These are phyloP conservation scores for Cladosporium sp. DNA, from an alignment of 2,329 filamentous ascomycete genomes.

Conservation along the genomic window DNA sequence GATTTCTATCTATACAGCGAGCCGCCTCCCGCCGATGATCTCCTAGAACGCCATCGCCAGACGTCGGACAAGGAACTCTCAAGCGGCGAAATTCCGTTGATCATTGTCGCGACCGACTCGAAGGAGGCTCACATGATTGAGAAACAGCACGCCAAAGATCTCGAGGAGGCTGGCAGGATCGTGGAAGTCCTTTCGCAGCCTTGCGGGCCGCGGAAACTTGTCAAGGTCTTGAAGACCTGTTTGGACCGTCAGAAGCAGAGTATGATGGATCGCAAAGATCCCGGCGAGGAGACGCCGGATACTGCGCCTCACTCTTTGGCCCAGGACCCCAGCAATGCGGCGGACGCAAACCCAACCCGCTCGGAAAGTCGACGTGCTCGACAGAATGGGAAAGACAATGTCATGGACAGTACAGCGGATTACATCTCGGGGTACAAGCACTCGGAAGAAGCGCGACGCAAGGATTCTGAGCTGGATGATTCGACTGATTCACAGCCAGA, in stretches of 20 bases:
- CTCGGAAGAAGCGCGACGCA: background rate
- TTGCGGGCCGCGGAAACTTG: conserved; percentile 36
- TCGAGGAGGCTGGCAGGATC: conserved; percentile 17
- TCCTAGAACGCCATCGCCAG: conserved; percentile 14
- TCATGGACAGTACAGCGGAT: background rate
- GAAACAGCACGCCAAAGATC: conserved; percentile 12
- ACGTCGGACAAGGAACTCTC: background rate
- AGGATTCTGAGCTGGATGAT: background rate
- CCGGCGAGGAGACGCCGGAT: background rate
- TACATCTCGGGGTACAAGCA: background rate
- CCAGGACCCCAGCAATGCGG: background rate
- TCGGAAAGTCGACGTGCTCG: background rate
- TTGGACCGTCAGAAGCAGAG: conserved; percentile 16
- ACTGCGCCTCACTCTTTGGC: background rate
- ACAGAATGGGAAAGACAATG: background rate
- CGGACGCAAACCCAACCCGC: background rate
- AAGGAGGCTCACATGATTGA: conserved; percentile 23
- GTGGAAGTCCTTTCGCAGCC: conserved; percentile 32
- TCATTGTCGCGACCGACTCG: conserved; percentile 32
- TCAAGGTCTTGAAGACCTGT: conserved; percentile 29
- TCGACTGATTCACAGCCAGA: no score
- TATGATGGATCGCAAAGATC: conserved; percentile 10
- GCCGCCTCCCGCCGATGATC: conserved; percentile 18
- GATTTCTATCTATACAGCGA: conserved; percentile 20
- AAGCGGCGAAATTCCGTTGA: conserved; percentile 21